Evolutionary conservation across 2,329 filamentous ascomycete genomes (phyloP), one percentile per base, ranked within the genome.

Genomic region (Xylaria sp.): DNA sequence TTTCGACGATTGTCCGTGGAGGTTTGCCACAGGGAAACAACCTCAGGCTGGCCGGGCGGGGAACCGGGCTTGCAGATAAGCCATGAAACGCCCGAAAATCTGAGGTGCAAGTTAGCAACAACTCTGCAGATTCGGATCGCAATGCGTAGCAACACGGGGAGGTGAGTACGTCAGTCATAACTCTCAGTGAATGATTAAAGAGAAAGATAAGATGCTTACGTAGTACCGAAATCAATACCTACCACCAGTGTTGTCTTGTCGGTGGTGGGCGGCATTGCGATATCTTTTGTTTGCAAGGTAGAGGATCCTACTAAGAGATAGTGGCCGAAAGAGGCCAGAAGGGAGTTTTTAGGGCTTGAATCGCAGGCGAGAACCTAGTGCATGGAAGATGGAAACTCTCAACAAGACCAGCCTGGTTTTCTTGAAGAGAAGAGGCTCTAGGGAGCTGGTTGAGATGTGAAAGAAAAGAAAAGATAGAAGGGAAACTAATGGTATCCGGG

Each of bases 181-280:
- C 17, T 2, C 29, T 9, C 4, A 9, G 23, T 8, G 8, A 8
- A 25, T 29, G 17, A 25, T 15, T 11, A 17, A 25, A 23, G 19
- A 19, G 9, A 21, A 27, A 23, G n/a, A 37, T 9, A 29, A n/a
- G 21, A 37, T 19, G 25, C 62, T 58, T 58, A 62, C 62, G 62
- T 64, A 10, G 62, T 64, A 2, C 62, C 62, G 17, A 64, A 64
- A 23, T 64, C 62, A 11, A 64, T 62, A 0, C 62, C 62, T 3
- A 64, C 29, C 1, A 62, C 54, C 23, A 64, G 21, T 2, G 57
- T 52, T 4, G 47, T 46, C 7, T 23, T 33, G 1, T 9, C 31
- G 9, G 40, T 33, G 9, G 44, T 11, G 4, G 38, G 19, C 15
- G 58, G 9, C 58, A 61, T 61, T 13, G 29, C 11, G 4, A 19